Percentiles rank a stretch among this genome's conserved stretches.
Conservation (phyloP, 768 basidiomycete species). For the Phanerochaete carnosa region DNA sequence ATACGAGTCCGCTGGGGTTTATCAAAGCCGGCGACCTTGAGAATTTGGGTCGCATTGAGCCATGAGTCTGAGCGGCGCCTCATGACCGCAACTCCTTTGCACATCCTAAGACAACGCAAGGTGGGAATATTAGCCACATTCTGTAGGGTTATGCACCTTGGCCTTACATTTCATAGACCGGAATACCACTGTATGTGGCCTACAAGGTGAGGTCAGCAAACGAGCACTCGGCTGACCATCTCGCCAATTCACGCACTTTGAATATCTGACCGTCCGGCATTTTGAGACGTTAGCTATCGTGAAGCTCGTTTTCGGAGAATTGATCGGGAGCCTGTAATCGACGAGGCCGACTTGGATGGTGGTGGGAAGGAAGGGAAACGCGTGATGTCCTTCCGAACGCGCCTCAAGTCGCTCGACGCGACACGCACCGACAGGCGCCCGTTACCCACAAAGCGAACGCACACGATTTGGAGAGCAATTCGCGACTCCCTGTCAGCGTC, state of each 20-base stretch:
- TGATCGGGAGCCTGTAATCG: background rate
- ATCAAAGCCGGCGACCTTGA: conserved; percentile 99
- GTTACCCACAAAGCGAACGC: background rate
- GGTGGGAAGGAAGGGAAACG: conserved; percentile 9
- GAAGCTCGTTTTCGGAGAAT: background rate
- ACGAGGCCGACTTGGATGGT: conserved; percentile 3
- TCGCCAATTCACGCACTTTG: conserved; percentile 51
- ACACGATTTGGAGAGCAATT: background rate
- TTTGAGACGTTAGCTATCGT: background rate
- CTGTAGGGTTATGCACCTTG: background rate
- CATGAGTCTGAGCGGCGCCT: conserved; percentile 93
- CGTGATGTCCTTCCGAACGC: conserved; percentile 12
- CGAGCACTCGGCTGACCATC: background rate
- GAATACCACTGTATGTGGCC: conserved; percentile 93
- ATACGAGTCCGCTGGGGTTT: conserved; percentile 98
- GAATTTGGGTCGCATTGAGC: conserved; percentile 98
- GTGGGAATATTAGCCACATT: background rate
- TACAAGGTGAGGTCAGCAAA: conserved; percentile 31
- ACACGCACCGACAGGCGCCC: conserved; percentile 11
- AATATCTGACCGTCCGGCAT: conserved; percentile 89
- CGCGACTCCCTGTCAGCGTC: background rate
- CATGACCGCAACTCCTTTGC: conserved; percentile 97
- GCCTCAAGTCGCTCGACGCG: conserved; percentile 14
- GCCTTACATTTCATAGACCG: conserved; percentile 87
- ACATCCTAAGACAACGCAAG: conserved; percentile 62